phyloP scores from a whole-genome alignment of 2,329 filamentous ascomycete species.

The Arthrobotrys sphaeroides region DNA sequence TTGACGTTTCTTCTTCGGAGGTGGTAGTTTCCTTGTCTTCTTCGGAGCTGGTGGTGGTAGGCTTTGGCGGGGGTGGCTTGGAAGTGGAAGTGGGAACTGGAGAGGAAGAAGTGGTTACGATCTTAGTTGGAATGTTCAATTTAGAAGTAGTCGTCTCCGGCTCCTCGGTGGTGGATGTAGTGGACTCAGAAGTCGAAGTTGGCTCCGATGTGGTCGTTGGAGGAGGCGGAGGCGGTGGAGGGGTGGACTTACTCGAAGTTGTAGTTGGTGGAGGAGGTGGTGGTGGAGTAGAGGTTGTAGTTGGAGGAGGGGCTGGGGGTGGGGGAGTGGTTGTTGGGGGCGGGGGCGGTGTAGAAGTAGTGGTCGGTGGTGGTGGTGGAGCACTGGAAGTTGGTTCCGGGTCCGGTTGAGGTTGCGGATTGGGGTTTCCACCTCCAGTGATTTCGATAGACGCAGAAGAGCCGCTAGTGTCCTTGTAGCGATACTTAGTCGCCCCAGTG shows the following conservation, averaged over 20 bases:
- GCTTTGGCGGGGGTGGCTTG: constrained; percentile 8
- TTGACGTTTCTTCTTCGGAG: neutral
- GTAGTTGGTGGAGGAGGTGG: constrained; percentile 25
- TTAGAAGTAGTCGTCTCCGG: constrained; percentile 31
- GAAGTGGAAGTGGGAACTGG: neutral
- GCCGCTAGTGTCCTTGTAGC: constrained; percentile 80
- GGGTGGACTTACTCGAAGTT: constrained; percentile 35
- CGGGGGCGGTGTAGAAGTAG: constrained; percentile 4
- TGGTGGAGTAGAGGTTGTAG: constrained; percentile 8
- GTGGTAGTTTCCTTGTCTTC: constrained; percentile 21
- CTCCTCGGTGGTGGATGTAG: constrained; percentile 28
- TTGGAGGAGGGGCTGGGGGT: constrained; percentile 1
- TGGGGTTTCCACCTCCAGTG: constrained; percentile 75
- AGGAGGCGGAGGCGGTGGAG: constrained; percentile 19
- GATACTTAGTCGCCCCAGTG: constrained; percentile 79
- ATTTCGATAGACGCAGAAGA: constrained; percentile 83
- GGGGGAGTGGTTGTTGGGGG: neutral
- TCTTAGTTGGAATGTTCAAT: constrained; percentile 15
- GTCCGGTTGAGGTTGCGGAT: neutral
- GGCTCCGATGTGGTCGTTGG: constrained; percentile 6
- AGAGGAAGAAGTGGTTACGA: constrained; percentile 8
- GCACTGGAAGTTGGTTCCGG: constrained; percentile 4
- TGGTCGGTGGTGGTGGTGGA: constrained; percentile 32
- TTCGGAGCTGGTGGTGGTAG: constrained; percentile 11
- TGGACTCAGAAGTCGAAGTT: constrained; percentile 8